Percentiles rank a stretch among this genome's conserved stretches.
Conservation (phyloP, 78 protist species). For the Paratrimastix pyriformis region DNA sequence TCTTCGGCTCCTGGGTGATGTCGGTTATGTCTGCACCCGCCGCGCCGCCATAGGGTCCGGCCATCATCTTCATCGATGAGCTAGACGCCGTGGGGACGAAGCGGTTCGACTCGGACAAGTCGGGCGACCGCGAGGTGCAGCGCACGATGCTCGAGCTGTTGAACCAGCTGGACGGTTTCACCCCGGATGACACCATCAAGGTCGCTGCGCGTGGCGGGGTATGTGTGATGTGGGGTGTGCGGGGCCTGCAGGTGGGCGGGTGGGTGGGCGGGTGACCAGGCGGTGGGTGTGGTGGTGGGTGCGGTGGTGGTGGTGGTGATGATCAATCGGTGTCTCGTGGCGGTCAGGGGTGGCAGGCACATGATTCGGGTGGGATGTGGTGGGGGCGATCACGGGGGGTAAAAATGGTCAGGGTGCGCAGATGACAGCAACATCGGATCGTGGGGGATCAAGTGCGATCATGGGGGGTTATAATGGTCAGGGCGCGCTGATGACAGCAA, state of each 20-base stretch:
- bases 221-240: too few relatives aligned
- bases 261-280: too few relatives aligned
- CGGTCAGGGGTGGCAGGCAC: too few relatives aligned
- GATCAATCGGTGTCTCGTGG: too few relatives aligned
- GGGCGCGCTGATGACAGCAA: too few relatives aligned
- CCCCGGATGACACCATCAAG: slow-evolving; percentile 73
- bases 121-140: slow-evolving; percentile 98
- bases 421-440: neutral
- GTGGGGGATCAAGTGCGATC: neutral
- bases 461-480: neutral
- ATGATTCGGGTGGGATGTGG: too few relatives aligned
- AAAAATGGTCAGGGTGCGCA: neutral
- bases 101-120: slow-evolving; percentile 79
- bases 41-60: slow-evolving; percentile 62
- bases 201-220: too few relatives aligned
- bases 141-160: slow-evolving; percentile 98
- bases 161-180: slow-evolving; percentile 97
- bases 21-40: too few relatives aligned
- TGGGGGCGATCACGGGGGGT: too few relatives aligned
- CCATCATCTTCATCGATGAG: slow-evolving; percentile 98
- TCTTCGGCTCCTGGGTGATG: too few relatives aligned
- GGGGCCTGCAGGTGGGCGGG: too few relatives aligned
- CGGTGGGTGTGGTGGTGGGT: too few relatives aligned
- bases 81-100: slow-evolving; percentile 98
- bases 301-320: neutral